phyloP scores from a whole-genome alignment of 2,329 filamentous ascomycete species.

The Neonectria sp. region DNA sequence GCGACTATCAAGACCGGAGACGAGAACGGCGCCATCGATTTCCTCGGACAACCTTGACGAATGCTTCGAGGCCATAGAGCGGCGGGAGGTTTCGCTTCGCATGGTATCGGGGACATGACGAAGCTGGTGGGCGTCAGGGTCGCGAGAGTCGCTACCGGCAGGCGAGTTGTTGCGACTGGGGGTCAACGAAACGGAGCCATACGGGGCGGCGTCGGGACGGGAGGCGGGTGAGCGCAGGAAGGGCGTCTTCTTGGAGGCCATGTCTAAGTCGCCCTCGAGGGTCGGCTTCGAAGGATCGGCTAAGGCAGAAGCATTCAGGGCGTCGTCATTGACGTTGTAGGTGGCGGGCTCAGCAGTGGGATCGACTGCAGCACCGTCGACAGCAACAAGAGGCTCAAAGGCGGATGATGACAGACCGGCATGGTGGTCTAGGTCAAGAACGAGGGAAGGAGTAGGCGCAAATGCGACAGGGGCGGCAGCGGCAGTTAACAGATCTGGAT shows the following conservation, averaged over 20 bases:
- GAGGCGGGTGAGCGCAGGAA: constrained; percentile 52
- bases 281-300: constrained; percentile 33
- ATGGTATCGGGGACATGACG: constrained; percentile 53
- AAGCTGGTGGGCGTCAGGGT: constrained; percentile 51
- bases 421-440: constrained; percentile 33
- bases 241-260: constrained; percentile 56
- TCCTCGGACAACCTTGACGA: constrained; percentile 63
- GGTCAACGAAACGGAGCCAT: constrained; percentile 56
- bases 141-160: constrained; percentile 52
- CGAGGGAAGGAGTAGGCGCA: constrained; percentile 26
- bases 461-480: constrained; percentile 32
- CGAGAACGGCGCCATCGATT: constrained; percentile 66
- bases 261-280: constrained; percentile 44
- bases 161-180: constrained; percentile 55
- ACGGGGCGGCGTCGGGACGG: constrained; percentile 52
- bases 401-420: constrained; percentile 26
- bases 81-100: constrained; percentile 52
- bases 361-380: constrained; percentile 20
- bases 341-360: constrained; percentile 8
- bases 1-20: constrained; percentile 68
- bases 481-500: constrained; percentile 46
- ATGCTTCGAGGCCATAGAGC: constrained; percentile 50
- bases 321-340: constrained; percentile 30
- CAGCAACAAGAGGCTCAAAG: constrained; percentile 23
- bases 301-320: constrained; percentile 49